Base-by-base conservation (phyloP, 345 rosid genomes). In the Salix exigua region DNA sequence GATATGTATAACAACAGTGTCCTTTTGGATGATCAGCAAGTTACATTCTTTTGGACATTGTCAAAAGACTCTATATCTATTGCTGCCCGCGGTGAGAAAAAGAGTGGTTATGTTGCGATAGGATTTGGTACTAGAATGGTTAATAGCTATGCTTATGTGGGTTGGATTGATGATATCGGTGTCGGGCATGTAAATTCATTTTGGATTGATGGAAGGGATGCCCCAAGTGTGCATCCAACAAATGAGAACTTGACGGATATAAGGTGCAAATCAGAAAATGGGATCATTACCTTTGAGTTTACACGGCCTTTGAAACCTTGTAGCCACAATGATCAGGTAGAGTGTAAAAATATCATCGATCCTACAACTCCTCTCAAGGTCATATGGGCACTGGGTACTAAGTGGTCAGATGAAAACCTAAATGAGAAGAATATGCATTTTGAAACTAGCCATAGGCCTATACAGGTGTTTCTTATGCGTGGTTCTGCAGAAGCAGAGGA, bases 1-100 rank as follows among this genome's bases (percentile, higher is more conserved):
- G 98, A 92, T 86, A 96, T 96, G 99, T 96, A 96, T 78, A 91
- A 91, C 83, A 96, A 78, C 83, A 96, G 96, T 75, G 98, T 93
- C 31, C 73, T 90, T 71, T 85, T 96, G 77, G 97, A 92, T 78
- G 97, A 96, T 82, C 99, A 96, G 82, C 98, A 96, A 84, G 97
- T 96, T 75, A 91, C 91, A 18, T 92, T 96, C 84, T 96, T 93
- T 82, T 96, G 99, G 98, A 89, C 90, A 17, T 81, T 93, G 80
- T 82, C 86, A 5, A 76, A 88, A 44, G 94, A 88, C 75, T 84
- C 92, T 0, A 91, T 96, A 86, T 89, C 97, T 46, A 81, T 96
- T 55, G 98, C 99, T 37, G 97, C 92, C 50, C 94, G 96, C 46
- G 97, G 91, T 21, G 97, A 93, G 89, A 96, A 89, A 88, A 96